A percentile compares a stretch with the other conserved stretches of the same genome.
phyloP scores from a whole-genome alignment of 345 rosid genomes.

The Gynandropsis gynandra region DNA sequence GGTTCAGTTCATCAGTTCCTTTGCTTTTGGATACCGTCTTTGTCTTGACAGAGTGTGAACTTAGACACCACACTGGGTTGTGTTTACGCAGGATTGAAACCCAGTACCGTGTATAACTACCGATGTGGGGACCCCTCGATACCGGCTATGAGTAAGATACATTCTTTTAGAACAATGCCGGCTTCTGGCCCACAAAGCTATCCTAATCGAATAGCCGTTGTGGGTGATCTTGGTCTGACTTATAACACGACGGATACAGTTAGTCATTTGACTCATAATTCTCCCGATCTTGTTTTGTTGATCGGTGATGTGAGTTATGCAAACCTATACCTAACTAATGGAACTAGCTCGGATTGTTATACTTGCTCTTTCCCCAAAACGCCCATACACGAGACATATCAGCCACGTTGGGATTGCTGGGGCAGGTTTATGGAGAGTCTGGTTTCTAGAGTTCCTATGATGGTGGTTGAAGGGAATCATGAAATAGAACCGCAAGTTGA shows the following conservation, averaged over 20 bases:
- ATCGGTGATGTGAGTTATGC: conserved; percentile 74
- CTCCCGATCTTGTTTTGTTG: conserved; percentile 62
- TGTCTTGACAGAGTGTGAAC: too few relatives aligned
- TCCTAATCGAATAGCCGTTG: conserved; percentile 54
- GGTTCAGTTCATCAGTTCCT: conserved; percentile 29
- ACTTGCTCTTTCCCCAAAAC: conserved; percentile 45
- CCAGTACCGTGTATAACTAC: conserved; percentile 58
- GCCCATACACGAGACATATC: conserved; percentile 73
- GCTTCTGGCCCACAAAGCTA: conserved; percentile 47
- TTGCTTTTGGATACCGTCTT: conserved; percentile 1
- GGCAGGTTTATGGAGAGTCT: conserved; percentile 85
- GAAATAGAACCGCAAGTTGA: conserved; percentile 73
- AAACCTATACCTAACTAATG: conserved; percentile 70
- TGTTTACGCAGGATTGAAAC: conserved; percentile 51
- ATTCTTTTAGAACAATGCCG: conserved; percentile 62
- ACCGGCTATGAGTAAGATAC: conserved; percentile 45
- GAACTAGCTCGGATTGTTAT: conserved; percentile 72
- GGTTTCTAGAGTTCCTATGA: conserved; percentile 60
- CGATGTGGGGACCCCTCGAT: conserved; percentile 83
- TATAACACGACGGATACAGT: conserved; percentile 72
- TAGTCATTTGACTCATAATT: conserved; percentile 43
- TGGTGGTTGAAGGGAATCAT: conserved; percentile 89
- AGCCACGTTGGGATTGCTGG: conserved; percentile 94
- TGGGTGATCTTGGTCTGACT: conserved; percentile 78
- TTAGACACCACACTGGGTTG: not conserved